Conservation (phyloP, 805 yeast genomes). For the Kuraishia hungarica region DNA sequence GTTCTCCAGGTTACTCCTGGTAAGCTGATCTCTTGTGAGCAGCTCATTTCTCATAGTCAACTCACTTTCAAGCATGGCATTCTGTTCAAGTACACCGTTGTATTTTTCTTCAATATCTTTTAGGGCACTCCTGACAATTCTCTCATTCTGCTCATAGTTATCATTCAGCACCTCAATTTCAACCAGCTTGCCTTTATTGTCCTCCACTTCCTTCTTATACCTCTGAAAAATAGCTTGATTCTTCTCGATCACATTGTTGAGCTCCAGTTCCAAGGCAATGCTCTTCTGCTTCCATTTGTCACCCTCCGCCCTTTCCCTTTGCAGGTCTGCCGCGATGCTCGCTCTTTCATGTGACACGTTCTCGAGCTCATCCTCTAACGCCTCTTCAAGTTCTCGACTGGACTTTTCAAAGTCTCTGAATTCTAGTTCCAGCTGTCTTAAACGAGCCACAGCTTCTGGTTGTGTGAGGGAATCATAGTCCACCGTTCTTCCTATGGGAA, state of each 20-base stretch:
- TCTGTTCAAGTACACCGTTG: conserved; percentile 31
- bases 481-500: neutral
- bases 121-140: conserved; percentile 25
- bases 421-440: conserved; percentile 28
- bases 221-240: conserved; percentile 7
- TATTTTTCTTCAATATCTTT: conserved; percentile 27
- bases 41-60: conserved; percentile 5
- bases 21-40: neutral
- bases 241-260: conserved; percentile 2
- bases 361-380: conserved; percentile 33
- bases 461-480: conserved; percentile 3
- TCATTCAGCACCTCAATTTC: conserved; percentile 35
- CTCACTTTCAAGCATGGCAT: conserved; percentile 34
- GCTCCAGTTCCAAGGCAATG: conserved; percentile 3
- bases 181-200: conserved; percentile 24
- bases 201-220: conserved; percentile 14
- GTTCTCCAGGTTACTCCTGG: neutral
- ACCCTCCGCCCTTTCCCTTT: conserved; percentile 2
- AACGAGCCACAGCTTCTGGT: conserved; percentile 19
- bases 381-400: conserved; percentile 33
- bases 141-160: conserved; percentile 28
- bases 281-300: neutral
- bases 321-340: conserved; percentile 9
- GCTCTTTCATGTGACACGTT: conserved; percentile 17
- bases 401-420: conserved; percentile 33